Base-by-base conservation (phyloP, 2,329 filamentous ascomycete species). In the Zymoseptoria passerinii region DNA sequence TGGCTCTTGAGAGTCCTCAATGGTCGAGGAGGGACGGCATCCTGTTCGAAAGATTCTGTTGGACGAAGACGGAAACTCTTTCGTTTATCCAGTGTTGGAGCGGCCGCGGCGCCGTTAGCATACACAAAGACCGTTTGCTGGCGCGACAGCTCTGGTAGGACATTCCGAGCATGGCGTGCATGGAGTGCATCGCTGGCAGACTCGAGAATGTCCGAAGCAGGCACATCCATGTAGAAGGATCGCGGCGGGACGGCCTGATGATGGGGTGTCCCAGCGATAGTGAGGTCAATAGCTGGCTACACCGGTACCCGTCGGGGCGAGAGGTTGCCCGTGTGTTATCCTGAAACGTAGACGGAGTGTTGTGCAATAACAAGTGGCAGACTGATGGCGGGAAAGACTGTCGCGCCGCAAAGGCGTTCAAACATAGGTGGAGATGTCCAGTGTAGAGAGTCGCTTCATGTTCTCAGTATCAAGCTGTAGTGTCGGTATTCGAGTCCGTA, bases 21-120 rank as follows among this genome's bases (percentile, higher is more conserved):
- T 7, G 65, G 64, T 23, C 58, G 55, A 3, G 58, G 62, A 48
- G 61, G 64, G 28, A 51, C 60, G 28, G 60, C 62, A 66, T 66
- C 50, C 57, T 67, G 60, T 28, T 66, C 61, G 4, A 62, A 53
- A 29, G 52, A 44, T 19, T 63, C 60, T 3, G 48, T 51, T 3
- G 64, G 64, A 44, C 64, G 61, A 51, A 55, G 52, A 29, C 64
- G 61, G 44, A 64, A 57, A 49, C 57, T 63, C 20, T 63, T 66
- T 13, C 61, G 58, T 59, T 59, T 61, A 23, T 59, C 58, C 48
- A 61, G 49, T 20, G 54, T 53, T 50, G 56, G 54, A 40, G 52
- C 28, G 35, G 49, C 23, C 50, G 54, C 49, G 54, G 52, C 5
- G 13, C 40, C 28, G 44, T 50, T 52, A 57, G 54, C 54, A 56